Conservation (phyloP, 768 basidiomycete genomes). For the Gloeostereum incarnatum region DNA sequence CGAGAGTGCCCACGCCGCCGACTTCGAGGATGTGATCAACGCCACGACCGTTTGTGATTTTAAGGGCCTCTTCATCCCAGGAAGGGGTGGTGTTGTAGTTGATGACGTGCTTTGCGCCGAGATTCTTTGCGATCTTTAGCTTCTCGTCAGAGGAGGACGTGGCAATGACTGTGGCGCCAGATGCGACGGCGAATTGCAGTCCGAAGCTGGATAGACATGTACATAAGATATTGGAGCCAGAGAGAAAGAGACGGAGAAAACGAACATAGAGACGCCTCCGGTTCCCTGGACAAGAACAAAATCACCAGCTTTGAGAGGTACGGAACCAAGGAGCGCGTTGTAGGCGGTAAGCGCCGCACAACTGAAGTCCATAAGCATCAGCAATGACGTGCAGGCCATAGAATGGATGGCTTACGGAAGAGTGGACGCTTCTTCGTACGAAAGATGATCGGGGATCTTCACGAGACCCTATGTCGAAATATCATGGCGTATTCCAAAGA, state of each 20-base stretch:
- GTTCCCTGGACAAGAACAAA: constrained; percentile 36
- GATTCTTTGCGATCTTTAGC: constrained; percentile 25
- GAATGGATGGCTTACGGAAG: constrained; percentile 21
- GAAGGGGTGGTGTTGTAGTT: constrained; percentile 39
- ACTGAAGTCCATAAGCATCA: constrained; percentile 13
- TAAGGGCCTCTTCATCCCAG: constrained; percentile 39
- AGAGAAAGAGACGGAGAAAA: background rate
- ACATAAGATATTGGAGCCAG: background rate
- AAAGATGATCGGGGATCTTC: constrained; percentile 30
- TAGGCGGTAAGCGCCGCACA: constrained; percentile 43
- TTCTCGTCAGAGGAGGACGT: constrained; percentile 45
- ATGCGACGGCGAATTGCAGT: constrained; percentile 36
- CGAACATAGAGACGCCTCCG: constrained; percentile 26
- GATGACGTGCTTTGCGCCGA: constrained; percentile 37
- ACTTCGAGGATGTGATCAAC: constrained; percentile 15
- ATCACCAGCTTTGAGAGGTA: constrained; percentile 34
- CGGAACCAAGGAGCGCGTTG: constrained; percentile 28
- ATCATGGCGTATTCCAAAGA: no score
- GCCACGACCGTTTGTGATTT: constrained; percentile 16
- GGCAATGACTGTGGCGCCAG: constrained; percentile 39
- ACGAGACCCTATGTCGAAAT: constrained; percentile 19
- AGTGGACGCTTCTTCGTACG: constrained; percentile 36
- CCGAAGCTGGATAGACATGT: constrained; percentile 25
- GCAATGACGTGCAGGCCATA: background rate
- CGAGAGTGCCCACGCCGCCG: constrained; percentile 42